A percentile compares a stretch with the other conserved stretches of the same genome.
Evolutionary conservation across 345 rosid genomes (phyloP).

Genomic region (Citrus trifoliata): DNA sequence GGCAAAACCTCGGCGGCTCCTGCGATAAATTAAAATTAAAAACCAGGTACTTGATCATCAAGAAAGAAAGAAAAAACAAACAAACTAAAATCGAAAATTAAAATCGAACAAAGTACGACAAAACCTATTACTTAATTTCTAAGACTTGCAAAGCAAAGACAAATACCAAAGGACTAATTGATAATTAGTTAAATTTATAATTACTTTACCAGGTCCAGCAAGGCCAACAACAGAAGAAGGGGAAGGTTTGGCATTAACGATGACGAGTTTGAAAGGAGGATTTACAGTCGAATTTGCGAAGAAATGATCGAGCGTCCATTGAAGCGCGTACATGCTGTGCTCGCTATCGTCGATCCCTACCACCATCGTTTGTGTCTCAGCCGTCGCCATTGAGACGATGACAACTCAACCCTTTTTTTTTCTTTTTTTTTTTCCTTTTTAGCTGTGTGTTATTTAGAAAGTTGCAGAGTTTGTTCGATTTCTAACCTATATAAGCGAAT

Average conservation of each 20-base stretch:
- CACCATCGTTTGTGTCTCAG: conserved; percentile 52
- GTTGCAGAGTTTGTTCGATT: too few relatives aligned
- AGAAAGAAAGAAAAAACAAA: background rate
- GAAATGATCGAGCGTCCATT: conserved; percentile 85
- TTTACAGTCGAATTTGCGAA: conserved; percentile 49
- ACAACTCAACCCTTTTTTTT: background rate
- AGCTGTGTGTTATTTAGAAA: too few relatives aligned
- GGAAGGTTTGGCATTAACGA: conserved; percentile 79
- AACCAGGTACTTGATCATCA: background rate
- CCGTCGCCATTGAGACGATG: conserved; percentile 30
- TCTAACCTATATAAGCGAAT: too few relatives aligned
- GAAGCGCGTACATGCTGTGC: conserved; percentile 71
- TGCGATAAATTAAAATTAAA: conserved; percentile 3
- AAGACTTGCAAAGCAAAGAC: background rate
- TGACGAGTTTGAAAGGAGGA: conserved; percentile 67
- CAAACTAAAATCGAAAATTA: background rate
- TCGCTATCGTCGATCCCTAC: conserved; percentile 70
- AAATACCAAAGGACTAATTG: background rate
- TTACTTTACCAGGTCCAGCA: conserved; percentile 65
- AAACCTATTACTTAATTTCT: background rate
- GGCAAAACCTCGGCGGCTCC: conserved; percentile 78
- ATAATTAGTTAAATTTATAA: background rate
- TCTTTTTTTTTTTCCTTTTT: too few relatives aligned
- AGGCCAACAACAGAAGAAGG: conserved; percentile 56
- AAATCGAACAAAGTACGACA: background rate